Conservation (phyloP, 148 eudicot genomes). For the Rhododendron vialii region DNA sequence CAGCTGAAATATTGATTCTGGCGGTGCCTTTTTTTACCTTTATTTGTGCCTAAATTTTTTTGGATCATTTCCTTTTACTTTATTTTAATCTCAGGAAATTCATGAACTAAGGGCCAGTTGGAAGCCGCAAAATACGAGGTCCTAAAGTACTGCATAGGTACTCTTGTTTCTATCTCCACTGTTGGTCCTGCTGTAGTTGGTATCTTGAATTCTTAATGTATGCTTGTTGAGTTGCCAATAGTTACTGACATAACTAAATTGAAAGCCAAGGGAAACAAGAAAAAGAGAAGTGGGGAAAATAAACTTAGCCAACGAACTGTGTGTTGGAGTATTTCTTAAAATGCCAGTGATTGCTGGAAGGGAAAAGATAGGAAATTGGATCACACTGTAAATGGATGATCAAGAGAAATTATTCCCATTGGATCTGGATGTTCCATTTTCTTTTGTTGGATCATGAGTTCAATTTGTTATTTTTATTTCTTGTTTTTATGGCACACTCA, state of each 20-base stretch:
- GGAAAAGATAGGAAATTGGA: background rate
- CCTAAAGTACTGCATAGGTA: constrained; percentile 66
- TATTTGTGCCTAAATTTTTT: background rate
- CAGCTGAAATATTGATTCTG: background rate
- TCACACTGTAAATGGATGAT: background rate
- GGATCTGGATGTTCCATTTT: no score
- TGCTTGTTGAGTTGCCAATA: background rate
- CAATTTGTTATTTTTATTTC: background rate
- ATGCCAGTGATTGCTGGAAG: background rate
- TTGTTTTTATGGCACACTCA: background rate
- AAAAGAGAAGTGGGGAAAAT: background rate
- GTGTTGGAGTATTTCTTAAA: background rate
- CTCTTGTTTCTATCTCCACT: constrained; percentile 57
- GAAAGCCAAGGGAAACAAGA: background rate
- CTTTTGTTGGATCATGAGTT: background rate
- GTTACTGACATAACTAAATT: background rate
- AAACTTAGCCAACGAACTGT: background rate
- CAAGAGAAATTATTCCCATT: no score
- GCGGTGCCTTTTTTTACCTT: background rate
- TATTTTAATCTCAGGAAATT: constrained; percentile 34
- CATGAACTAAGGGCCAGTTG: constrained; percentile 40
- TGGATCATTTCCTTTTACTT: background rate
- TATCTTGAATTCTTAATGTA: constrained; percentile 26
- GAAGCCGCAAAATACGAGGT: constrained; percentile 68
- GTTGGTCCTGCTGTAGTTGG: constrained; percentile 60